Conservation (phyloP, 2,329 filamentous ascomycete species). For the Sporothrix phasma region DNA sequence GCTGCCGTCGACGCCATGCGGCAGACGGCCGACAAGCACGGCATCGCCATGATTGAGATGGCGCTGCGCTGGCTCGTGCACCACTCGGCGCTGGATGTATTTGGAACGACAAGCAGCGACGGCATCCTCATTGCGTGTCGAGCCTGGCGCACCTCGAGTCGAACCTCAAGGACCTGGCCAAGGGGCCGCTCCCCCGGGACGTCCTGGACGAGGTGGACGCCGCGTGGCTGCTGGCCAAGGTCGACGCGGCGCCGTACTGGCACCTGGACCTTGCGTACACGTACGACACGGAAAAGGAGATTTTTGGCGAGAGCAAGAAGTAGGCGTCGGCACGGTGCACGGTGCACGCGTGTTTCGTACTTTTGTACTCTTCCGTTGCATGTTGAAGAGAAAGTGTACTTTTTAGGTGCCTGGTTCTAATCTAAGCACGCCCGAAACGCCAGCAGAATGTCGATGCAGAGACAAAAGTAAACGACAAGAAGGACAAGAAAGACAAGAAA, state of each 20-base stretch:
- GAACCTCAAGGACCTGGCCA: conserved; percentile 49
- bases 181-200: conserved; percentile 66
- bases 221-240: conserved; percentile 62
- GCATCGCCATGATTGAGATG: conserved; percentile 54
- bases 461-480: not conserved
- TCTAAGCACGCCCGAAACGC: conserved; percentile 11
- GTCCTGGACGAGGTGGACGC: conserved; percentile 65
- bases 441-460: conserved; percentile 1
- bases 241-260: conserved; percentile 43
- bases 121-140: conserved; percentile 50
- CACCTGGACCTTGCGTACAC: conserved; percentile 54
- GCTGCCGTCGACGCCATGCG: conserved; percentile 54
- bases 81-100: conserved; percentile 45
- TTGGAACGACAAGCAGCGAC: conserved; percentile 30
- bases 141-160: conserved; percentile 46
- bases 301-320: conserved; percentile 43
- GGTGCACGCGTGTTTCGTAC: too few species aligned
- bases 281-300: conserved; percentile 51
- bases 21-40: conserved; percentile 51
- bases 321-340: conserved; percentile 32
- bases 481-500: not conserved
- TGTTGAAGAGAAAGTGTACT: conserved; percentile 6
- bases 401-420: conserved; percentile 2
- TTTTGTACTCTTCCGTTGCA: too few species aligned
- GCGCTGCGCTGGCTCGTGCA: conserved; percentile 60